Evolutionary conservation across 768 basidiomycete genomes (phyloP).

Genomic region (Boletus insuetus): DNA sequence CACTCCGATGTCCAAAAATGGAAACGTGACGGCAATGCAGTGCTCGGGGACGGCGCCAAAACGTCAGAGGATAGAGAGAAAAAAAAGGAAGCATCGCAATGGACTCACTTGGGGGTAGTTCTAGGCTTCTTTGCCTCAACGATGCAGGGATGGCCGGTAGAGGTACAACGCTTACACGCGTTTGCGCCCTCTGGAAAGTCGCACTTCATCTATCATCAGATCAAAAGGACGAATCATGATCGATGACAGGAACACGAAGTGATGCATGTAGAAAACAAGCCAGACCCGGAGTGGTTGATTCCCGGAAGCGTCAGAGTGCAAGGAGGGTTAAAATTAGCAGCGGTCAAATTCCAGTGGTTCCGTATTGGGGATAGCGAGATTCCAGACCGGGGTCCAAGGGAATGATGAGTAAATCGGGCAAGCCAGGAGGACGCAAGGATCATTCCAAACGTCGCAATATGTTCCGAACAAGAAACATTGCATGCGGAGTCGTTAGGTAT

Average conservation of each 20-base stretch:
- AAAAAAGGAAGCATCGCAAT: constrained; percentile 14
- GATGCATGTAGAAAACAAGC: not conserved
- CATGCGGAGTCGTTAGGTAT: not conserved
- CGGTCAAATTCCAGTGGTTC: constrained; percentile 6
- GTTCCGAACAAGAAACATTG: constrained; percentile 16
- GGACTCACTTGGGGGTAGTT: constrained; percentile 77
- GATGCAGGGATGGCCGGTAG: constrained; percentile 72
- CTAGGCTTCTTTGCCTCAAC: constrained; percentile 81
- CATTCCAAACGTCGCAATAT: constrained; percentile 5
- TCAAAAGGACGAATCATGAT: constrained; percentile 12
- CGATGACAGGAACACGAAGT: constrained; percentile 1
- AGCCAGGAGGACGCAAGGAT: not conserved
- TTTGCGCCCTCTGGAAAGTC: constrained; percentile 70
- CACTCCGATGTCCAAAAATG: constrained; percentile 24
- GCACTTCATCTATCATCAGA: constrained; percentile 71
- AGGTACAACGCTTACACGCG: constrained; percentile 76
- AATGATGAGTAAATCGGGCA: constrained; percentile 5
- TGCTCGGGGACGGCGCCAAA: constrained; percentile 12
- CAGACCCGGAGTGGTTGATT: not conserved
- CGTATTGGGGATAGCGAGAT: constrained; percentile 11
- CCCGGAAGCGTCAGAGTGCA: constrained; percentile 9
- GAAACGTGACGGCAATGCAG: constrained; percentile 26
- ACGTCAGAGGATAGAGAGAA: not conserved
- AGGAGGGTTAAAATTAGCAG: not conserved
- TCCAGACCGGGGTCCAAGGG: constrained; percentile 1